Percentiles rank a stretch among this genome's conserved stretches.
These are phyloP conservation scores for Euphrasia confusa DNA, from an alignment of 257 asterid species.

Conservation along the genomic window DNA sequence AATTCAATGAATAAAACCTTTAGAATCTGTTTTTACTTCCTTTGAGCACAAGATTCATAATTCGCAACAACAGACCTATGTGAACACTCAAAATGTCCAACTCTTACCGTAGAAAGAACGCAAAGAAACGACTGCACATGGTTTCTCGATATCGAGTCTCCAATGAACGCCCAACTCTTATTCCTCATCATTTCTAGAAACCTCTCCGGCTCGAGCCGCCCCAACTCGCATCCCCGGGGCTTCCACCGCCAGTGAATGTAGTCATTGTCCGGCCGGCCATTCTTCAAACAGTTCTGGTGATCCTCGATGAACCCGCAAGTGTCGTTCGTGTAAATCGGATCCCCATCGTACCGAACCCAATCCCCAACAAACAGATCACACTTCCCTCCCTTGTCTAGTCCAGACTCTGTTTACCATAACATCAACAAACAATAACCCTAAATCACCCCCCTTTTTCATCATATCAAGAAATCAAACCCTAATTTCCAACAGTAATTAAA, in stretches of 20 bases:
- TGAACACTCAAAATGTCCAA: neutral
- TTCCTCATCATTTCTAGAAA: slow-evolving; percentile 66
- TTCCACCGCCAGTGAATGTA: slow-evolving; percentile 87
- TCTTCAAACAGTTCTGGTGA: slow-evolving; percentile 67
- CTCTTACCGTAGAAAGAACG: slow-evolving; percentile 67
- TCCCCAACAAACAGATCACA: slow-evolving; percentile 67
- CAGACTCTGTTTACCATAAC: slow-evolving; percentile 6
- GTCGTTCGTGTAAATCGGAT: slow-evolving; percentile 62
- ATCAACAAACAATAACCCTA: neutral
- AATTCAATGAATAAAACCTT: neutral
- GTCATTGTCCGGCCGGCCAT: slow-evolving; percentile 64
- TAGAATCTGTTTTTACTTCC: neutral
- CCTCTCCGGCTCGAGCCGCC: slow-evolving; percentile 39
- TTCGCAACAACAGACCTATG: slow-evolving; percentile 4
- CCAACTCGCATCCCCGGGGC: slow-evolving; percentile 57
- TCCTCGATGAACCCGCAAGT: slow-evolving; percentile 59
- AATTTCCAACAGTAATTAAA: neutral
- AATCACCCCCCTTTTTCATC: neutral
- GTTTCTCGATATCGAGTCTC: slow-evolving; percentile 81
- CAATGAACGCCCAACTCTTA: slow-evolving; percentile 65
- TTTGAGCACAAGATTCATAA: neutral
- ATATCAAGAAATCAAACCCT: neutral
- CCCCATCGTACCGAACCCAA: slow-evolving; percentile 57
- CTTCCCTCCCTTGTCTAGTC: slow-evolving; percentile 27
- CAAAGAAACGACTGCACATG: slow-evolving; percentile 77